These are phyloP conservation scores for Stemphylium vesicarium DNA, from an alignment of 2,329 filamentous ascomycete species.

Conservation along the genomic window DNA sequence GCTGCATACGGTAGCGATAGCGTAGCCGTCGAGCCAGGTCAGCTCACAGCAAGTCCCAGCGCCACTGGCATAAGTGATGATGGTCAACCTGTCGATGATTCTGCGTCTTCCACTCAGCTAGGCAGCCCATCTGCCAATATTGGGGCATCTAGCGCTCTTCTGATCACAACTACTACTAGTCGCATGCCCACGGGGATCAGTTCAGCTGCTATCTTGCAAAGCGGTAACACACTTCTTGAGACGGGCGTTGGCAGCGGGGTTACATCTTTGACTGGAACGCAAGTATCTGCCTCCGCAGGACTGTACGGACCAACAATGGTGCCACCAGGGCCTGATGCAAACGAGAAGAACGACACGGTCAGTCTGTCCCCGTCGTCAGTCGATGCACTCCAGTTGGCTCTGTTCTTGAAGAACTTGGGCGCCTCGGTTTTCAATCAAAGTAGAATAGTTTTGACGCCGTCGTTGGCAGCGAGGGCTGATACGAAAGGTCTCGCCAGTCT, in stretches of 20 bases:
- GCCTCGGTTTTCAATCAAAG: slow-evolving; percentile 5
- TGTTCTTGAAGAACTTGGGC: slow-evolving; percentile 10
- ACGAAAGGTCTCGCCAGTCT: neutral
- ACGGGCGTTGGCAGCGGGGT: neutral
- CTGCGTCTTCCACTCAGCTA: neutral
- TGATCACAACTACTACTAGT: neutral
- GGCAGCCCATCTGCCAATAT: neutral
- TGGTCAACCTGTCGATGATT: neutral
- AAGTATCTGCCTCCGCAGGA: neutral
- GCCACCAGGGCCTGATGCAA: neutral
- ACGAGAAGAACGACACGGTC: slow-evolving; percentile 1
- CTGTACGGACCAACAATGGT: neutral
- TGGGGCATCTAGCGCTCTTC: neutral
- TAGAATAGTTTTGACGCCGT: neutral
- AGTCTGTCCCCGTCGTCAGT: slow-evolving; percentile 1
- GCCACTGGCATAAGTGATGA: neutral
- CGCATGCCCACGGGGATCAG: neutral
- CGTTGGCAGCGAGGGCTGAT: neutral
- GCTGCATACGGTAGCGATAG: neutral
- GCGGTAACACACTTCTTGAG: neutral
- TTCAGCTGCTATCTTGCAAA: neutral
- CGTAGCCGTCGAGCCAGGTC: neutral
- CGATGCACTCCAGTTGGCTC: slow-evolving; percentile 5
- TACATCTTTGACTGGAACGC: neutral
- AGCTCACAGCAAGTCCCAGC: neutral